Conservation (phyloP, 2,329 filamentous ascomycete genomes). For the Mariannaea sp. region DNA sequence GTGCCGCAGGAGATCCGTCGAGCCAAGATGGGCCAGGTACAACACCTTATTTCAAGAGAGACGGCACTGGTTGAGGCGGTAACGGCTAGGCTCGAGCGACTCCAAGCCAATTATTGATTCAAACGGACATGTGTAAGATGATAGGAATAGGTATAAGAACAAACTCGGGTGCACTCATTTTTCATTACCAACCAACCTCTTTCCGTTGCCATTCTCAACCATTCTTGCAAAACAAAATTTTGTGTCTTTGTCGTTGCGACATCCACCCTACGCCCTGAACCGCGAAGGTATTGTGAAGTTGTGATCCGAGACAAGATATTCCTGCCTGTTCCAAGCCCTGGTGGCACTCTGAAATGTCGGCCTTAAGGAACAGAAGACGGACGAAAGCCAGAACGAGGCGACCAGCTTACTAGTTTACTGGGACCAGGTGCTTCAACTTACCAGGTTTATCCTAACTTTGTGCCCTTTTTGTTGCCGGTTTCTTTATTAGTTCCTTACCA, state of each 20-base stretch:
- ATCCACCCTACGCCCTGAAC: neutral
- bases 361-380: neutral
- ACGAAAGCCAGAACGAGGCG: constrained; percentile 1
- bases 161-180: neutral
- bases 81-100: constrained; percentile 62
- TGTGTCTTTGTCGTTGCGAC: neutral
- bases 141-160: constrained; percentile 15
- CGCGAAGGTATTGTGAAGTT: neutral
- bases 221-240: constrained; percentile 1
- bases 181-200: neutral
- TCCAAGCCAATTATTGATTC: constrained; percentile 45
- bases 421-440: neutral
- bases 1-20: constrained; percentile 66
- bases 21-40: constrained; percentile 67
- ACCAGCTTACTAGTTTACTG: neutral
- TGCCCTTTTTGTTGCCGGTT: too few species aligned
- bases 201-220: constrained; percentile 4
- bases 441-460: too few species aligned
- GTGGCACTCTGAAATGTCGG: too few species aligned
- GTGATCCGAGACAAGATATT: neutral
- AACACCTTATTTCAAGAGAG: constrained; percentile 67
- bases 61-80: constrained; percentile 71
- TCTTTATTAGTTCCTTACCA: too few species aligned
- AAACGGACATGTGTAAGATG: constrained; percentile 31
- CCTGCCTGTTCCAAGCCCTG: neutral